Base-by-base conservation (phyloP, 352 stramenopile genomes). In the Lagenidium giganteum region DNA sequence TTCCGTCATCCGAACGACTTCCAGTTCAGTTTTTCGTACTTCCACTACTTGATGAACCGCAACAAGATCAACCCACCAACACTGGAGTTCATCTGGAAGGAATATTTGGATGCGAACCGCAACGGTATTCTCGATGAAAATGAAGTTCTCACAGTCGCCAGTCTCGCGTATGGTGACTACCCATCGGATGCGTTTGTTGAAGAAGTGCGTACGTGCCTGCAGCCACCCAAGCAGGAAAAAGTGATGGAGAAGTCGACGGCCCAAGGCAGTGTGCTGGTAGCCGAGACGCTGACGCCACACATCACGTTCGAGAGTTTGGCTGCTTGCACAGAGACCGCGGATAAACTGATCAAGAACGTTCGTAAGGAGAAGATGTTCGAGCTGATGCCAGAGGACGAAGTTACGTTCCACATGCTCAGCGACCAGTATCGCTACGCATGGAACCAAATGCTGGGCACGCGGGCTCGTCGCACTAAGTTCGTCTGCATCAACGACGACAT, bases 401-500 rank as follows among this genome's bases (percentile, higher is more conserved):
- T 98, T 37, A 96, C 89, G 31, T 98, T 98, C 67, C 79, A 98
- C 63, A 98, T 98, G 93, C 63, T 98, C 18, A 88, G 73, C 33
- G 92, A 98, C 47, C 85, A 98, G 59, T 93, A 83, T 51, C 72
- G 77, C 13, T 82, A 84, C 33, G 94, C 92, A 28, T 89, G 82
- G 71, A 83, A 83, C 43, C 83, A 97, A 67, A 87, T 98, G 61
- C 81, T 98, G 49, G 87, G 81, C 46, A 94, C 95, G 37, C 82
- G 93, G 28, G 82, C 81, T 35, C 68, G 86, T 8, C 83, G 90
- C 20, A 90, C 86, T 37, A 98, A 98, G 71, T 98, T 98, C 50
- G 87, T 98, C 18, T 98, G 93, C 58, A 91, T 98, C 53, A 98
- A 98, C 58, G 93, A 98, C 71, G 85, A 98, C 66, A 96, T 98